A percentile compares a stretch with the other conserved stretches of the same genome.
Conservation (phyloP, 1,284 basidiomycete species). For the Phaffia rhodozyma region DNA sequence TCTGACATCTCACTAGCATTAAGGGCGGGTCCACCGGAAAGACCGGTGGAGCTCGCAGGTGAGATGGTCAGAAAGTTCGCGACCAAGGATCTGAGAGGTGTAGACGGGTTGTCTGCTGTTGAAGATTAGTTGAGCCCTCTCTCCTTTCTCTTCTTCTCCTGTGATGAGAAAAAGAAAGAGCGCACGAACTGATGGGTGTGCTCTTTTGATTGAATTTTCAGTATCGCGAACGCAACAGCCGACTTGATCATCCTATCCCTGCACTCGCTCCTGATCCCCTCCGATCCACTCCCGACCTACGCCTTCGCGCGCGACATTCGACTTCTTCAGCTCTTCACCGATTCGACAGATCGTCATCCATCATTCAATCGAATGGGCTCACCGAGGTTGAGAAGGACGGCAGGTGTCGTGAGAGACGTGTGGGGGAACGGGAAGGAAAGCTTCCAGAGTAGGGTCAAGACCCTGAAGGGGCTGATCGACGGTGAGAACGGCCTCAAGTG, state of each 20-base stretch:
- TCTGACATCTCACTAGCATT: constrained; percentile 50
- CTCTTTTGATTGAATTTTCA: constrained; percentile 26
- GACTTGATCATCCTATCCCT: constrained; percentile 42
- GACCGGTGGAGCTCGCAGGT: constrained; percentile 55
- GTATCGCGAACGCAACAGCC: constrained; percentile 63
- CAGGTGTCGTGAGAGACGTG: background rate
- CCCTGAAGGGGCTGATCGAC: constrained; percentile 1
- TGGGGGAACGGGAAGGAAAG: constrained; percentile 11
- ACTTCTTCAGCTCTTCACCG: constrained; percentile 12
- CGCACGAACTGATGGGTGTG: too few relatives aligned
- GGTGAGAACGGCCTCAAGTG: constrained; percentile 4
- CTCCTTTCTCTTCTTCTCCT: background rate
- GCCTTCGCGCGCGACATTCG: constrained; percentile 13
- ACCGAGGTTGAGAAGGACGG: constrained; percentile 1
- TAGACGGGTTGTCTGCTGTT: constrained; percentile 56
- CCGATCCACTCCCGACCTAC: constrained; percentile 3
- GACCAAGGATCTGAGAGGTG: constrained; percentile 60
- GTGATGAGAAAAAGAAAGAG: background rate
- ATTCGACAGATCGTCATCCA: background rate
- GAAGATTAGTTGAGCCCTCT: constrained; percentile 61
- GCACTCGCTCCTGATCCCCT: background rate
- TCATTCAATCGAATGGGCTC: background rate
- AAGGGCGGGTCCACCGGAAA: constrained; percentile 38
- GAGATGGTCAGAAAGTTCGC: constrained; percentile 58
- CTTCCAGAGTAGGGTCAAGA: constrained; percentile 1